These are phyloP conservation scores for Reutealis trisperma DNA, from an alignment of 345 rosid species.

Conservation along the genomic window DNA sequence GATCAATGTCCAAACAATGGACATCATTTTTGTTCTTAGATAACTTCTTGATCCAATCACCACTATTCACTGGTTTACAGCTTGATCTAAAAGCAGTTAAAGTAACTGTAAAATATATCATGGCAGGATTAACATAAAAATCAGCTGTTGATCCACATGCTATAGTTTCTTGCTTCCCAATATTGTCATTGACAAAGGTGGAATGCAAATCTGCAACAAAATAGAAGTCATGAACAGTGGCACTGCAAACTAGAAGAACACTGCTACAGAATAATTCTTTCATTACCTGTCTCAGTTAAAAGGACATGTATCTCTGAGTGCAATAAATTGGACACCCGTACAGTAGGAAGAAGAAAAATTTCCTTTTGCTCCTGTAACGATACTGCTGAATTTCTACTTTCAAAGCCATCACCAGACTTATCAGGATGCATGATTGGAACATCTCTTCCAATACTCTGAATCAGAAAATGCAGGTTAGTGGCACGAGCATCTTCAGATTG, in stretches of 20 bases:
- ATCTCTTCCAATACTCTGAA: slow-evolving; percentile 68
- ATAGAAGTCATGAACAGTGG: slow-evolving; percentile 25
- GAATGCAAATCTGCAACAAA: slow-evolving; percentile 51
- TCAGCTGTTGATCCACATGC: slow-evolving; percentile 67
- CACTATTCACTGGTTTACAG: slow-evolving; percentile 82
- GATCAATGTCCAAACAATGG: slow-evolving; percentile 63
- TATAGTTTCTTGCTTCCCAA: slow-evolving; percentile 78
- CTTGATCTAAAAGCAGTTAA: slow-evolving; percentile 56
- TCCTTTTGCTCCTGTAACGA: slow-evolving; percentile 84
- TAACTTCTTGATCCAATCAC: slow-evolving; percentile 85
- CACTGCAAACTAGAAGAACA: slow-evolving; percentile 9
- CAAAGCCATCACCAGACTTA: slow-evolving; percentile 41
- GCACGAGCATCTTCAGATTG: slow-evolving; percentile 46
- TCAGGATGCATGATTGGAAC: slow-evolving; percentile 71
- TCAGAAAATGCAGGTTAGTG: slow-evolving; percentile 71
- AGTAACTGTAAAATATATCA: slow-evolving; percentile 64
- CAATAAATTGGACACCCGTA: slow-evolving; percentile 71
- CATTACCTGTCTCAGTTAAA: slow-evolving; percentile 71
- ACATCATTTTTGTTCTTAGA: slow-evolving; percentile 57
- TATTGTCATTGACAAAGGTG: slow-evolving; percentile 35
- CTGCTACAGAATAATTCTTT: slow-evolving; percentile 25
- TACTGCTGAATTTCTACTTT: slow-evolving; percentile 44
- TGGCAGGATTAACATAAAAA: slow-evolving; percentile 79
- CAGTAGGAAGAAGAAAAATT: slow-evolving; percentile 86
- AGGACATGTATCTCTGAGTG: slow-evolving; percentile 65